These are phyloP conservation scores for Elymus sibiricus DNA, from an alignment of 176 grass and related monocot genomes.

Conservation along the genomic window DNA sequence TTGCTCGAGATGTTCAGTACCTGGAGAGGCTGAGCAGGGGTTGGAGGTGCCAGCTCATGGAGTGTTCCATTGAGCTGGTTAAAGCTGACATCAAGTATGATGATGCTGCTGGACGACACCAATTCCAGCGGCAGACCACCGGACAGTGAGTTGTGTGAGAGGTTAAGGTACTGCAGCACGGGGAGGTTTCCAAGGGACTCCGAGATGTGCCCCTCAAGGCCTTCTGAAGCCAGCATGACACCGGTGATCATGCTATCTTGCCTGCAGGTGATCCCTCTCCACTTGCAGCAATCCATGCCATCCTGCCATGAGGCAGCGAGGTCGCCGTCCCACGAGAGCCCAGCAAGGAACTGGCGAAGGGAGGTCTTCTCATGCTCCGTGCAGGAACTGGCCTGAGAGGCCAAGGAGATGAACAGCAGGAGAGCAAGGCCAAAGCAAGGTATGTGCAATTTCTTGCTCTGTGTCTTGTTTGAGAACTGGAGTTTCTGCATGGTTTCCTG, in stretches of 20 bases:
- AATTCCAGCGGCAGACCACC: neutral
- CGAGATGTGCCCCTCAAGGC: conserved; percentile 18
- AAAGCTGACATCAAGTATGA: conserved; percentile 38
- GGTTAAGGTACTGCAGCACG: neutral
- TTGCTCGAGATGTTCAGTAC: conserved; percentile 59
- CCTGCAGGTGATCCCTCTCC: conserved; percentile 42
- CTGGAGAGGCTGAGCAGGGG: neutral
- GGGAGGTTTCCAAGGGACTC: neutral
- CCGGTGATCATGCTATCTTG: neutral
- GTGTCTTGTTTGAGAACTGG: neutral
- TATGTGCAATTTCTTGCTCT: neutral
- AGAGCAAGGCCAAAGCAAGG: neutral
- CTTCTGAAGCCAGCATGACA: neutral
- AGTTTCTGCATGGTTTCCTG: conserved; percentile 25
- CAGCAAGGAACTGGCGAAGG: conserved; percentile 25
- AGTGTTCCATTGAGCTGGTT: conserved; percentile 22
- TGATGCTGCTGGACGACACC: conserved; percentile 25
- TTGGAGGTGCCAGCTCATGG: neutral
- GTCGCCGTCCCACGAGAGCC: neutral
- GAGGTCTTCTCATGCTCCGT: conserved; percentile 19
- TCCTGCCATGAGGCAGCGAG: conserved; percentile 3
- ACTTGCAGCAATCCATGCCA: conserved; percentile 18
- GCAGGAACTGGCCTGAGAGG: neutral
- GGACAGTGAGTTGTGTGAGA: conserved; percentile 21
- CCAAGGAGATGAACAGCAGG: conserved; percentile 22